Conservation (phyloP, 2,329 filamentous ascomycete species). For the Arachnomyces sp. region DNA sequence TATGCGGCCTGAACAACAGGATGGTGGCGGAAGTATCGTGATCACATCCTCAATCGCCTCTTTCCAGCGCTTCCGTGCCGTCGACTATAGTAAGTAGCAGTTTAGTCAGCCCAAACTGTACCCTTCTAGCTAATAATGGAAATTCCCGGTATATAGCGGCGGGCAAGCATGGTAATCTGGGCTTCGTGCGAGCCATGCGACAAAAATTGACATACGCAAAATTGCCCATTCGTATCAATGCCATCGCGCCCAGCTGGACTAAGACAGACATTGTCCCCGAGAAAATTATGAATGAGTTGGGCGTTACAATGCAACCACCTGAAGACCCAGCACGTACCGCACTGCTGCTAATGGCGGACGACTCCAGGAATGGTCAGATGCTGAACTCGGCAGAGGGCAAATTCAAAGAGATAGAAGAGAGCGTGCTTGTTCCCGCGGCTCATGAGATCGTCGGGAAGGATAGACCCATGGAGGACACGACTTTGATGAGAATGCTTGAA, state of each 20-base stretch:
- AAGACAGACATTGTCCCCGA: slow-evolving; percentile 41
- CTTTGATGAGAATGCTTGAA: slow-evolving; percentile 1
- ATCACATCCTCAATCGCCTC: slow-evolving; percentile 46
- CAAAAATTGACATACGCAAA: slow-evolving; percentile 18
- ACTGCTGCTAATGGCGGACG: slow-evolving; percentile 45
- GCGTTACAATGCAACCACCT: slow-evolving; percentile 39
- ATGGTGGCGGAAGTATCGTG: slow-evolving; percentile 45
- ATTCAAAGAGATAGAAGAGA: slow-evolving; percentile 49
- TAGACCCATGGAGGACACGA: slow-evolving; percentile 4
- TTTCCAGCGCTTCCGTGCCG: slow-evolving; percentile 43
- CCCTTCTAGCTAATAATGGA: slow-evolving; percentile 3
- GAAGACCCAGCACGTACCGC: slow-evolving; percentile 44
- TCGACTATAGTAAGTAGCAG: slow-evolving; percentile 43
- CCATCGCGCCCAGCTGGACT: slow-evolving; percentile 50
- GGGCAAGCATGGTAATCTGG: slow-evolving; percentile 50
- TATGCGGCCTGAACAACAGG: slow-evolving; percentile 38
- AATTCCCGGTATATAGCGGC: slow-evolving; percentile 27
- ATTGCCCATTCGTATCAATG: slow-evolving; percentile 48
- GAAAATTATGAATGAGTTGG: slow-evolving; percentile 30
- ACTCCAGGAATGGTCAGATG: slow-evolving; percentile 42
- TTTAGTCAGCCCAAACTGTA: neutral
- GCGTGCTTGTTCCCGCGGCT: slow-evolving; percentile 1
- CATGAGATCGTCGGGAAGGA: too few relatives aligned
- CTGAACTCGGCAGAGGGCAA: slow-evolving; percentile 45
- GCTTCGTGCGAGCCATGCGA: slow-evolving; percentile 25